Conservation (phyloP, 768 basidiomycete species). For the Clathrus columnatus region DNA sequence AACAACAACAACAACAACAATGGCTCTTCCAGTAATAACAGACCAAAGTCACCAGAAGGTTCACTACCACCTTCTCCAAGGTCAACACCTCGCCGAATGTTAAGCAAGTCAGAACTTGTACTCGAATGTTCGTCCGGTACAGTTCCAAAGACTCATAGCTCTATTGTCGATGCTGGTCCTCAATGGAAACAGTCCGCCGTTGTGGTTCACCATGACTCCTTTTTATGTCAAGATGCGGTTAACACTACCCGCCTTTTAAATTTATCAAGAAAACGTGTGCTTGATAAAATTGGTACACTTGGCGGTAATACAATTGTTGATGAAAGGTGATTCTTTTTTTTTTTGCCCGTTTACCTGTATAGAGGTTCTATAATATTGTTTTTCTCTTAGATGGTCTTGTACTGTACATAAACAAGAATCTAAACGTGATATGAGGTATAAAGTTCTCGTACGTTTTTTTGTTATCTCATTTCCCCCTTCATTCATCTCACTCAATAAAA, state of each 20-base stretch:
- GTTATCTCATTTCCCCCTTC: background rate
- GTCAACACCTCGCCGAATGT: background rate
- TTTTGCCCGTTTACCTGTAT: slow-evolving; percentile 10
- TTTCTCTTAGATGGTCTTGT: slow-evolving; percentile 27
- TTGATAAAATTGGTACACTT: slow-evolving; percentile 24
- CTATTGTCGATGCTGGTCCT: slow-evolving; percentile 1
- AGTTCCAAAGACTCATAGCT: slow-evolving; percentile 1
- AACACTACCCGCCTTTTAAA: slow-evolving; percentile 26
- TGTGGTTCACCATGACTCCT: slow-evolving; percentile 24
- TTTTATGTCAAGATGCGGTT: slow-evolving; percentile 29
- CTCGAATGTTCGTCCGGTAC: slow-evolving; percentile 5
- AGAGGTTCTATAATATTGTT: slow-evolving; percentile 14
- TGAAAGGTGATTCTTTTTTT: slow-evolving; percentile 23
- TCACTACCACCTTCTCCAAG: slow-evolving; percentile 10
- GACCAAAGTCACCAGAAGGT: background rate
- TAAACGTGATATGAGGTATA: slow-evolving; percentile 25
- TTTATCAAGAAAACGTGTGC: slow-evolving; percentile 25
- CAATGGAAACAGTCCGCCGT: slow-evolving; percentile 6
- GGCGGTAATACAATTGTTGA: slow-evolving; percentile 31
- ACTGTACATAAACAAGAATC: slow-evolving; percentile 24
- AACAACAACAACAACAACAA: background rate
- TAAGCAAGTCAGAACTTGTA: background rate
- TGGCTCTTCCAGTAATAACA: slow-evolving; percentile 3
- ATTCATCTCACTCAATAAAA: slow-evolving; percentile 14
- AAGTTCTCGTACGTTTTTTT: slow-evolving; percentile 18